Conservation (phyloP, 345 rosid genomes). For the Eucalyptus globulus region DNA sequence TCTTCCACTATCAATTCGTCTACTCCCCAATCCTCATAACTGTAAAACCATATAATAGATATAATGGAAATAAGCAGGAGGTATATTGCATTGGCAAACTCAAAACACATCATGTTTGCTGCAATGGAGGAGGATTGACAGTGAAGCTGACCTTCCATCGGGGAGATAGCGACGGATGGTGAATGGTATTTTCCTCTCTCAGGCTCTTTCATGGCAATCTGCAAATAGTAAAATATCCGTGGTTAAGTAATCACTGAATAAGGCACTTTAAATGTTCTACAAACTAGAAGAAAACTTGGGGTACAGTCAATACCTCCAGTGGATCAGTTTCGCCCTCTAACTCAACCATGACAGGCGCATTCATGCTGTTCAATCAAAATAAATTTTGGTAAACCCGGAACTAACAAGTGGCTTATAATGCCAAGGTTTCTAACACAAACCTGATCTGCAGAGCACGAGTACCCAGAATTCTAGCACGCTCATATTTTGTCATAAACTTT, state of each 20-base stretch:
- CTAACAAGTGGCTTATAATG: background rate
- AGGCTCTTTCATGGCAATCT: constrained; percentile 98
- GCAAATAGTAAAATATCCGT: background rate
- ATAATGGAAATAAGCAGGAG: background rate
- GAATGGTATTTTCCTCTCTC: constrained; percentile 87
- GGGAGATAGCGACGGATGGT: constrained; percentile 85
- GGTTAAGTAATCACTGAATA: background rate
- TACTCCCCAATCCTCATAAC: constrained; percentile 94
- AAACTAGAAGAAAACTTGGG: background rate
- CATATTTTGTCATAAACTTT: constrained; percentile 78
- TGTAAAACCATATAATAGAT: background rate
- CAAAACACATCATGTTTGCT: background rate
- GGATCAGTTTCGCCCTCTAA: constrained; percentile 90
- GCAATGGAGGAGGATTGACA: background rate
- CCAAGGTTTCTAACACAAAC: constrained; percentile 2
- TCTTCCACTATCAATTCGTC: constrained; percentile 92
- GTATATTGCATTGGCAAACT: background rate
- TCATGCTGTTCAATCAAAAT: constrained; percentile 45
- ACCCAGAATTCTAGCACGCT: constrained; percentile 84
- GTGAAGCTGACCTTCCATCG: constrained; percentile 68
- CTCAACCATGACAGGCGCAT: constrained; percentile 93
- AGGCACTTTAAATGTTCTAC: background rate
- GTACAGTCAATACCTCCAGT: constrained; percentile 38
- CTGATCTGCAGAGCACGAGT: constrained; percentile 80
- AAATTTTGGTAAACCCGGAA: background rate